phyloP scores from a whole-genome alignment of 306 rosid genomes.

The Rosa rugosa region DNA sequence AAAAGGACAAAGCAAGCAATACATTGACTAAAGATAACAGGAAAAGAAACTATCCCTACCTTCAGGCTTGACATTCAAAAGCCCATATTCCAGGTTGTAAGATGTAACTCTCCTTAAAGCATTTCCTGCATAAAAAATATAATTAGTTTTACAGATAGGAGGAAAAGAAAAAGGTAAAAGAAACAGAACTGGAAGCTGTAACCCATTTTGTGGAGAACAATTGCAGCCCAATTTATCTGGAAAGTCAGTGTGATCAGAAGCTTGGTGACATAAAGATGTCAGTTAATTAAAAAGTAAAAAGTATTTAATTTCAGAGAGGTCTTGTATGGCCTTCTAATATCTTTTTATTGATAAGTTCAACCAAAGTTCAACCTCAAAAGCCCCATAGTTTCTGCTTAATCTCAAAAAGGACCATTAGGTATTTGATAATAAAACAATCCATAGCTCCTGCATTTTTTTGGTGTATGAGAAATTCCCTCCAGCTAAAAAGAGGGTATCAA shows the following conservation, averaged over 20 bases:
- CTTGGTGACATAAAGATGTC: slow-evolving; percentile 16
- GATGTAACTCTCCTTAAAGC: slow-evolving; percentile 3
- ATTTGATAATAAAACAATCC: background rate
- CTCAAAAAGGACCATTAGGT: slow-evolving; percentile 20
- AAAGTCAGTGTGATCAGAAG: slow-evolving; percentile 18
- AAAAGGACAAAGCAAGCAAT: too few relatives aligned
- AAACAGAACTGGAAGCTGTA: slow-evolving; percentile 8
- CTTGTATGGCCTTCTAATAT: slow-evolving; percentile 12
- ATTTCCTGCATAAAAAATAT: background rate
- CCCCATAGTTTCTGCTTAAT: slow-evolving; percentile 15
- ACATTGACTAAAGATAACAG: too few relatives aligned
- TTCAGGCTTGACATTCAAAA: background rate
- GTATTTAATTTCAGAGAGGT: slow-evolving; percentile 15
- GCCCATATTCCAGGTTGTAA: slow-evolving; percentile 10
- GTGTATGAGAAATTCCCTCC: slow-evolving; percentile 46
- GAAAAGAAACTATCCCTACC: too few relatives aligned
- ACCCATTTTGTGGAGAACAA: slow-evolving; percentile 11
- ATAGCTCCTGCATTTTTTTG: too few relatives aligned
- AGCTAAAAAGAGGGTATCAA: slow-evolving; percentile 55
- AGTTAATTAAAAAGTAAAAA: background rate
- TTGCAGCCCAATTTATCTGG: slow-evolving; percentile 24
- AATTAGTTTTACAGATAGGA: background rate
- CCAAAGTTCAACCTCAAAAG: slow-evolving; percentile 24
- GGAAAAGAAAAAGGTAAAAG: background rate
- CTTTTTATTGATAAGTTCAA: slow-evolving; percentile 8